Evolutionary conservation across 306 rosid species (phyloP).

Genomic region (Glycine tomentella): DNA sequence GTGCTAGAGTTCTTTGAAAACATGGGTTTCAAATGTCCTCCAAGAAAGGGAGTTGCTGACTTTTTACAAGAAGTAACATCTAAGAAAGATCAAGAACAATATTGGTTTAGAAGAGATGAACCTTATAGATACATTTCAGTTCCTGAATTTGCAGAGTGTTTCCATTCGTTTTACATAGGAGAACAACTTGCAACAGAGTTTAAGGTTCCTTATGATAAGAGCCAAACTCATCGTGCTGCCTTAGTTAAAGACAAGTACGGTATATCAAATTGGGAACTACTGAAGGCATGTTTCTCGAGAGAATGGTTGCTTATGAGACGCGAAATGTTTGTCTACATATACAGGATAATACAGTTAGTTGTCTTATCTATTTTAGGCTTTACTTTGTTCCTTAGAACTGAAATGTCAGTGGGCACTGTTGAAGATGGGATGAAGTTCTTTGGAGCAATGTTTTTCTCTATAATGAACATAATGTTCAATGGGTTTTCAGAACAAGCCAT

Average conservation of each 20-base stretch:
- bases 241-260: slow-evolving; percentile 75
- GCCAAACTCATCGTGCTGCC: slow-evolving; percentile 68
- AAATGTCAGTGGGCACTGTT: slow-evolving; percentile 68
- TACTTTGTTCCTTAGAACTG: slow-evolving; percentile 72
- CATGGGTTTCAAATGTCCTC: slow-evolving; percentile 67
- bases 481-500: slow-evolving; percentile 73
- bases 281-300: slow-evolving; percentile 82
- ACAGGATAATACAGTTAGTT: slow-evolving; percentile 67
- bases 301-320: slow-evolving; percentile 80
- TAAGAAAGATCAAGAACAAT: slow-evolving; percentile 76
- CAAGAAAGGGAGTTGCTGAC: slow-evolving; percentile 81
- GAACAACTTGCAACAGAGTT: slow-evolving; percentile 58
- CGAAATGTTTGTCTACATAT: slow-evolving; percentile 59
- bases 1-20: slow-evolving; percentile 68
- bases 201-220: slow-evolving; percentile 65
- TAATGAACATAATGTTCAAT: slow-evolving; percentile 77
- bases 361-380: slow-evolving; percentile 60
- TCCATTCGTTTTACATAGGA: slow-evolving; percentile 58
- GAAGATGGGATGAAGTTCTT: slow-evolving; percentile 60
- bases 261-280: slow-evolving; percentile 68
- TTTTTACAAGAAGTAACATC: slow-evolving; percentile 85
- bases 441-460: slow-evolving; percentile 78
- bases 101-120: slow-evolving; percentile 56
- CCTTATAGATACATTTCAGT: slow-evolving; percentile 63
- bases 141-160: slow-evolving; percentile 56